A percentile compares a stretch with the other conserved stretches of the same genome.
phyloP scores from a whole-genome alignment of 176 grass and related monocot genomes.

The Oryza glaberrima region DNA sequence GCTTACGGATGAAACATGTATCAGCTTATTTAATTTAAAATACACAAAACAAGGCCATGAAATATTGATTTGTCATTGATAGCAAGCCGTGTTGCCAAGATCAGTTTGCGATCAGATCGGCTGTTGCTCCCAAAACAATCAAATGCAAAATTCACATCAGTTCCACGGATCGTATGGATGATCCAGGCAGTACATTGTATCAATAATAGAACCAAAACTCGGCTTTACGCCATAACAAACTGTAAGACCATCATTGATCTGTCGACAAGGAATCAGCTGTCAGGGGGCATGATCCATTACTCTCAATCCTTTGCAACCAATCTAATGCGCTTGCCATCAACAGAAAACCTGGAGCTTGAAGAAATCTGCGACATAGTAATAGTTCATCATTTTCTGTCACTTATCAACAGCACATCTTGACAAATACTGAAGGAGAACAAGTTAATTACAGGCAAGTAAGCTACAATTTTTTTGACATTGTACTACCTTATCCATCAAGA shows the following conservation, averaged over 20 bases:
- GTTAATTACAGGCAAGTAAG: neutral
- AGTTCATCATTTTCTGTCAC: constrained; percentile 2
- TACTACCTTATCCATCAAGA: constrained; percentile 80
- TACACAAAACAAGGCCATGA: too few species aligned
- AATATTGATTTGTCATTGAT: too few species aligned
- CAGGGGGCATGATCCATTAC: constrained; percentile 21
- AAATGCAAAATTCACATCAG: neutral
- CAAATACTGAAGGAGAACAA: neutral
- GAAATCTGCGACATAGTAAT: constrained; percentile 64
- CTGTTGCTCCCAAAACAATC: neutral
- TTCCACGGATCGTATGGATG: neutral
- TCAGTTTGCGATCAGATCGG: neutral
- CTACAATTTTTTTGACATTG: neutral
- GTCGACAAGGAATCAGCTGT: neutral
- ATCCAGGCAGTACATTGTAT: constrained; percentile 3
- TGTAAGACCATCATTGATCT: constrained; percentile 2
- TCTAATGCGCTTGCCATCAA: constrained; percentile 70
- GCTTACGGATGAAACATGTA: too few species aligned
- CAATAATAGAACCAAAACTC: constrained; percentile 13
- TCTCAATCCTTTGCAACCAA: constrained; percentile 51
- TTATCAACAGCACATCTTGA: neutral
- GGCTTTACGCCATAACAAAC: constrained; percentile 19
- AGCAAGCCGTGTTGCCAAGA: neutral
- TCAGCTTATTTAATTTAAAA: too few species aligned
- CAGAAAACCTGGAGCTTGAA: constrained; percentile 69